A percentile compares a stretch with the other conserved stretches of the same genome.
Conservation (phyloP, 257 asterid species). For the Ballota nigra region DNA sequence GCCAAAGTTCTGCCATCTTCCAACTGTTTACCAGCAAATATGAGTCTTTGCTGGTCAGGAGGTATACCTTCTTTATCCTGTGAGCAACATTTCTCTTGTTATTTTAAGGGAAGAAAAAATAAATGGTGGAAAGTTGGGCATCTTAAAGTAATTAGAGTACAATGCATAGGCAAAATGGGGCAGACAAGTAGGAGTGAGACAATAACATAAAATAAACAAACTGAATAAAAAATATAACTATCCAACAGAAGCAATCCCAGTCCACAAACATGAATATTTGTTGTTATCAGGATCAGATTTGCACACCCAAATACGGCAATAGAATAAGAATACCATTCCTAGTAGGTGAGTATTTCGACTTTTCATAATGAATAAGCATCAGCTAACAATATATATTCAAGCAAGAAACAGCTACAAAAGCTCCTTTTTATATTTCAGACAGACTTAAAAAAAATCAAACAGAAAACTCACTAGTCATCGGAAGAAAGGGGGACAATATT, state of each 20-base stretch:
- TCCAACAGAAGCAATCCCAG: conserved; percentile 8
- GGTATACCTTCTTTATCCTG: conserved; percentile 83
- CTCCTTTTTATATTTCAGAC: not conserved
- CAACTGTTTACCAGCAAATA: conserved; percentile 46
- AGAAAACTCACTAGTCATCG: not conserved
- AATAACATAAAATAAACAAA: not conserved
- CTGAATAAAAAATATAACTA: not conserved
- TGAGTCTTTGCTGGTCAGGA: conserved; percentile 47
- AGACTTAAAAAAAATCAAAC: not conserved
- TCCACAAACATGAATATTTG: not conserved
- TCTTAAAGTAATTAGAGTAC: not conserved
- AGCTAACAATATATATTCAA: not conserved
- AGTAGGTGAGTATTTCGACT: not conserved
- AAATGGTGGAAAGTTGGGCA: not conserved
- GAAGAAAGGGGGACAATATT: not conserved
- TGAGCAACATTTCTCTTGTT: conserved; percentile 7
- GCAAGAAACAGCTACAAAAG: not conserved
- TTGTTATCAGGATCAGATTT: not conserved
- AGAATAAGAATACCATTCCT: not conserved
- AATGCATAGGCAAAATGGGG: not conserved
- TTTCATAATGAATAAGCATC: not conserved
- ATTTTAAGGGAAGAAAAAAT: not conserved
- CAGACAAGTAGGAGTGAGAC: not conserved
- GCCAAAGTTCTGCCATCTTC: conserved; percentile 51
- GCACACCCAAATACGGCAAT: not conserved